A percentile compares a stretch with the other conserved stretches of the same genome.
phyloP scores from a whole-genome alignment of 2,329 filamentous ascomycete genomes.

The Venturia asperata region DNA sequence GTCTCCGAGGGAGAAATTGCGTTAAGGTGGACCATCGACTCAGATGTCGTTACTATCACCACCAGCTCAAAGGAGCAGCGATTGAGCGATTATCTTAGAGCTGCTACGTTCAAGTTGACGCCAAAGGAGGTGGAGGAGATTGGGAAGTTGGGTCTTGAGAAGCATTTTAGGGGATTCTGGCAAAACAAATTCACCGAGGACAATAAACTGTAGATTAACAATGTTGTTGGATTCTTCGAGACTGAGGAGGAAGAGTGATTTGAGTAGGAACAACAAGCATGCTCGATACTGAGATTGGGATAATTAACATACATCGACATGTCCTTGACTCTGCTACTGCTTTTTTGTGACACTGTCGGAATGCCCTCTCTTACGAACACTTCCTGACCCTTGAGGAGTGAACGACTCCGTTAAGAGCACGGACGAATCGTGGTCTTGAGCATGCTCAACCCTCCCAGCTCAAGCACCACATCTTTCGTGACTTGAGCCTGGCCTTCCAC shows the following conservation, averaged over 20 bases:
- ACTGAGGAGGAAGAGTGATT: neutral
- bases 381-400: too few relatives aligned
- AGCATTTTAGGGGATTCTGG: slow-evolving; percentile 36
- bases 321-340: too few relatives aligned
- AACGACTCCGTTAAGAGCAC: too few relatives aligned
- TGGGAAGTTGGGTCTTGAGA: slow-evolving; percentile 40
- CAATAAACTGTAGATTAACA: slow-evolving; percentile 14
- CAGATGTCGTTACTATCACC: slow-evolving; percentile 52
- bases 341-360: too few relatives aligned
- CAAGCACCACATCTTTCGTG: too few relatives aligned
- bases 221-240: neutral
- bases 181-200: slow-evolving; percentile 17
- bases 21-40: slow-evolving; percentile 55
- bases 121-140: slow-evolving; percentile 51
- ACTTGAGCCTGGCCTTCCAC: neutral
- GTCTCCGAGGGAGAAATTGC: slow-evolving; percentile 51
- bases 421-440: too few relatives aligned
- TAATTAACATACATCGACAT: too few relatives aligned
- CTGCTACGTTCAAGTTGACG: slow-evolving; percentile 51
- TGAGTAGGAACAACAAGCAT: too few relatives aligned
- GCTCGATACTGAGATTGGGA: too few relatives aligned
- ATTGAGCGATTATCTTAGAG: slow-evolving; percentile 50
- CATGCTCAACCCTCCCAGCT: too few relatives aligned
- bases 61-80: slow-evolving; percentile 55
- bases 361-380: too few relatives aligned